phyloP scores from a whole-genome alignment of 2,329 filamentous ascomycete species.

The Alternaria solani region DNA sequence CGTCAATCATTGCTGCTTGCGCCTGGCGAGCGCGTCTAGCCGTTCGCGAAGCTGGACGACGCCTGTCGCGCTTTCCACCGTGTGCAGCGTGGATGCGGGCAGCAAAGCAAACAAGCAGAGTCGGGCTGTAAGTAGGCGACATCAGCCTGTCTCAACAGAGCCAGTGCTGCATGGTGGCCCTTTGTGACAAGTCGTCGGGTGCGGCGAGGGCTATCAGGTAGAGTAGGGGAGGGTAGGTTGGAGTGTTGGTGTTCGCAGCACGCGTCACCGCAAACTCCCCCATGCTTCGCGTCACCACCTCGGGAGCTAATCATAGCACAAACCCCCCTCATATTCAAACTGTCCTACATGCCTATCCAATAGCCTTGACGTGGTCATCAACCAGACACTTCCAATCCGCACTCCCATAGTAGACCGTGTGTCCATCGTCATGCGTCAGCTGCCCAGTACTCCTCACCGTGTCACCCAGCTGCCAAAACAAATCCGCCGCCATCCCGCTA shows the following conservation, averaged over 20 bases:
- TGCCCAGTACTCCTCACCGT: slow-evolving; percentile 29
- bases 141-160: not conserved
- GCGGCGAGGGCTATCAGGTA: not conserved
- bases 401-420: slow-evolving; percentile 43
- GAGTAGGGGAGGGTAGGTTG: not conserved
- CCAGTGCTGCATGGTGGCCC: not conserved
- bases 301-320: not conserved
- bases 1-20: slow-evolving; percentile 3
- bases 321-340: not conserved
- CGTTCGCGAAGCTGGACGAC: not conserved
- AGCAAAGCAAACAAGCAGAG: slow-evolving; percentile 1
- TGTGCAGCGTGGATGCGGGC: slow-evolving; percentile 1
- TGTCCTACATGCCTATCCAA: slow-evolving; percentile 23
- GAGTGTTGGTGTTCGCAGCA: slow-evolving; percentile 1
- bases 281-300: not conserved
- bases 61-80: not conserved
- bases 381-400: slow-evolving; percentile 45
- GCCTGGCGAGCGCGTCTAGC: slow-evolving; percentile 8
- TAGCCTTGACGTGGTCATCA: slow-evolving; percentile 35
- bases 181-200: slow-evolving; percentile 7
- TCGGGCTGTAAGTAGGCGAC: slow-evolving; percentile 3
- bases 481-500: slow-evolving; percentile 43
- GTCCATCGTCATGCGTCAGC: slow-evolving; percentile 40
- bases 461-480: slow-evolving; percentile 48
- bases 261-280: not conserved